phyloP scores from a whole-genome alignment of 441 rosid species.

The Bruguiera hainesii region DNA sequence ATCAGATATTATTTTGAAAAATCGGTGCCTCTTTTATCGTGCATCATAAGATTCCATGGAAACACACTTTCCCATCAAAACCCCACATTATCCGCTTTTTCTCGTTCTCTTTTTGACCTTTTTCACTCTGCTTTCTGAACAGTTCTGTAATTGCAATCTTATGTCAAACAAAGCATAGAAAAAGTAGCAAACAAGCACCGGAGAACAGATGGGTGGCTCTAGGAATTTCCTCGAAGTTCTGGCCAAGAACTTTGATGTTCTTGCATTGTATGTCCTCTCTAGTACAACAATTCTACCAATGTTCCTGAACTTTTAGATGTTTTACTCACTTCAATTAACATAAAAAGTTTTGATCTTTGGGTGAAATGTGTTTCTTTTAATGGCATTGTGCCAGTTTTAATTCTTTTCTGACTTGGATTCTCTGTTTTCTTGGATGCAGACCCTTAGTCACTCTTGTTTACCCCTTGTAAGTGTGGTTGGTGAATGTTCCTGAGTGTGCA shows the following conservation, averaged over 20 bases:
- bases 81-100: background rate
- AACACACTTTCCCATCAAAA: background rate
- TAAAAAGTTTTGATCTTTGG: background rate
- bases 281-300: background rate
- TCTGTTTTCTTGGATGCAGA: constrained; percentile 46
- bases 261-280: constrained; percentile 61
- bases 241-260: constrained; percentile 76
- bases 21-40: background rate
- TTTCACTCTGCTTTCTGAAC: background rate
- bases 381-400: constrained; percentile 7
- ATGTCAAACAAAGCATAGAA: background rate
- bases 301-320: background rate
- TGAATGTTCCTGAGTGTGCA: constrained; percentile 7
- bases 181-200: background rate
- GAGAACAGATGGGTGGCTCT: background rate
- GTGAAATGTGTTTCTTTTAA: background rate
- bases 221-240: background rate
- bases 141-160: background rate
- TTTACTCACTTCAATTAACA: background rate
- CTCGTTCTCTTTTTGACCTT: background rate
- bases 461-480: constrained; percentile 72
- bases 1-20: background rate
- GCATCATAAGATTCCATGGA: background rate
- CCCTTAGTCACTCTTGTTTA: constrained; percentile 88
- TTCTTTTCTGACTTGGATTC: constrained; percentile 19